Evolutionary conservation across 306 rosid species (phyloP).

Genomic region (Fragaria iinumae): DNA sequence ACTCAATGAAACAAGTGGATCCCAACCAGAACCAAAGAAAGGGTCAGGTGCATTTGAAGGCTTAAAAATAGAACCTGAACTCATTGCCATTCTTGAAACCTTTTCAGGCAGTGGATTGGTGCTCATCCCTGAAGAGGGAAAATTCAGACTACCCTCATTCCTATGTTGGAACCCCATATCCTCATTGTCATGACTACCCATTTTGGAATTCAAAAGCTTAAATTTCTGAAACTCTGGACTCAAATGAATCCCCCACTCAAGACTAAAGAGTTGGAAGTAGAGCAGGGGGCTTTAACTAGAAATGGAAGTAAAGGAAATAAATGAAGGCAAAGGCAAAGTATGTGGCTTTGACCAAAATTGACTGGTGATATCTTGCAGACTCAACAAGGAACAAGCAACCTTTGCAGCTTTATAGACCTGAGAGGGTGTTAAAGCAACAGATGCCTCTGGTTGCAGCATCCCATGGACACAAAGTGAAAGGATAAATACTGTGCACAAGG

Average conservation of each 20-base stretch:
- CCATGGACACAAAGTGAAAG: constrained; percentile 57
- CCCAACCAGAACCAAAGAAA: constrained; percentile 81
- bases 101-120: constrained; percentile 38
- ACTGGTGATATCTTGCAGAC: constrained; percentile 73
- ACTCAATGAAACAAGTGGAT: constrained; percentile 74
- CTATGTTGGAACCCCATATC: constrained; percentile 66
- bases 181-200: constrained; percentile 69
- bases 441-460: constrained; percentile 57
- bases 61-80: constrained; percentile 55
- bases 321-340: constrained; percentile 54
- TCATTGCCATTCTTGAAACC: constrained; percentile 54
- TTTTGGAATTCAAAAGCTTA: constrained; percentile 42
- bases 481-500: constrained; percentile 40
- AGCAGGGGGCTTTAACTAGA: constrained; percentile 26
- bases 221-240: constrained; percentile 29
- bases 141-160: constrained; percentile 48
- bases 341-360: constrained; percentile 70
- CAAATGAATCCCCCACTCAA: constrained; percentile 15
- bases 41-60: constrained; percentile 55
- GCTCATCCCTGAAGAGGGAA: constrained; percentile 52
- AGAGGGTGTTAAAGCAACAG: constrained; percentile 76
- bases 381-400: constrained; percentile 81
- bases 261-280: constrained; percentile 37
- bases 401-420: constrained; percentile 83
- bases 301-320: constrained; percentile 26